These are phyloP conservation scores for Sugiyamaella pinicola DNA, from an alignment of 1,139 yeast genomes.

Conservation along the genomic window DNA sequence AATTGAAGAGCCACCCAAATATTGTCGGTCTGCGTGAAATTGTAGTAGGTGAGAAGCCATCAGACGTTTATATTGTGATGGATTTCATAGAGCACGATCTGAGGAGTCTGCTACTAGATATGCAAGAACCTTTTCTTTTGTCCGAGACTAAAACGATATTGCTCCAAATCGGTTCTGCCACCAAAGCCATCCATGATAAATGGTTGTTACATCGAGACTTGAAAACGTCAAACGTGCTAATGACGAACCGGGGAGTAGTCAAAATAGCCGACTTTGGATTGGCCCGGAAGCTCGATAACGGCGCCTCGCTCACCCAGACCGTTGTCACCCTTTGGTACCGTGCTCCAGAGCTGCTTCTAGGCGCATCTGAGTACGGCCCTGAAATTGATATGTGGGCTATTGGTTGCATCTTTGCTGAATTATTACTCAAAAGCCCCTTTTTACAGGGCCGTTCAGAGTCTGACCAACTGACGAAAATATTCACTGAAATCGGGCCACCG, in stretches of 20 bases:
- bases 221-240: constrained; percentile 65
- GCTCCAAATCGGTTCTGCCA: constrained; percentile 38
- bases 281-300: constrained; percentile 34
- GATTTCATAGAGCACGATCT: constrained; percentile 43
- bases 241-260: constrained; percentile 54
- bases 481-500: constrained; percentile 85
- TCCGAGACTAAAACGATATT: constrained; percentile 41
- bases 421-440: constrained; percentile 83
- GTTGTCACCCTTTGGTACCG: constrained; percentile 71
- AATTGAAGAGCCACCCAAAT: constrained; percentile 57
- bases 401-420: constrained; percentile 92
- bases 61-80: constrained; percentile 39
- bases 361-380: constrained; percentile 71
- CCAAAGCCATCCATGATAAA: constrained; percentile 50
- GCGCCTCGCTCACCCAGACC: constrained; percentile 28
- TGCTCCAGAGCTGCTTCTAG: constrained; percentile 91
- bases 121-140: constrained; percentile 34
- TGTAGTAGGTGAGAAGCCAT: constrained; percentile 46
- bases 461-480: constrained; percentile 84
- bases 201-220: constrained; percentile 67
- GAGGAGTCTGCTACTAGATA: constrained; percentile 30
- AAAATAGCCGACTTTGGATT: constrained; percentile 65
- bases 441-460: constrained; percentile 91
- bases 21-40: constrained; percentile 70
- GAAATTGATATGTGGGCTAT: constrained; percentile 97